Evolutionary conservation across 2,329 filamentous ascomycete genomes (phyloP), one percentile per base, ranked within the genome.

Genomic region (Tolypocladium album): DNA sequence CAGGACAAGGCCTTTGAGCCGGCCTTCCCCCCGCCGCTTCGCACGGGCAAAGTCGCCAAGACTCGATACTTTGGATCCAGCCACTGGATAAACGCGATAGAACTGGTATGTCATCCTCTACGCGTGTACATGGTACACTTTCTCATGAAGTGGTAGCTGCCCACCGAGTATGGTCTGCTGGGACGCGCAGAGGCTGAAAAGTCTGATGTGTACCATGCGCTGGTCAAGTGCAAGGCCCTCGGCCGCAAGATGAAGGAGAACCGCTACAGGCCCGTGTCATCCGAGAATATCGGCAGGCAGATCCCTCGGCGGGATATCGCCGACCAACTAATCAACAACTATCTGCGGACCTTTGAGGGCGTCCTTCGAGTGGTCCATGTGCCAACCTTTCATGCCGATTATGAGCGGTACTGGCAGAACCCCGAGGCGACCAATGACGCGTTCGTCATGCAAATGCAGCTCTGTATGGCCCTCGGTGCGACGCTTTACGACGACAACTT

Each of bases 281-380:
- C 72, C 3, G 58, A 69, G 27, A 71, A 75, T 17, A 67, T 78
- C 3, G 77, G 79, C 17, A 67, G 70, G 43, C 69, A 71, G 4
- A 71, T 79, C 9, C 76, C 78, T 0, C 47, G 68, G 0, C 69
- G 71, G 13, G 68, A 69, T 0, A 61, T 82, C 0, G 77, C 79
- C 0, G 81, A 85, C 61, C 69, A 76, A 58, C 74, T 86, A 1
- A 71, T 85, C 20, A 73, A 79, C 11, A 69, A 73, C 38, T 86
- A 86, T 70, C 70, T 88, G 22, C 73, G 81, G 56, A 80, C 79
- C 0, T 78, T 82, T 50, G 83, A 87, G 65, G 79, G 80, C 1
- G 78, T 82, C 20, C 77, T 82, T 62, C 78, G 85, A 3, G 75
- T 88, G 31, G 61, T 88, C 11, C 81, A 88, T 66, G 67, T 82